These are phyloP conservation scores for Microsporum ferrugineum DNA, from an alignment of 2,329 filamentous ascomycete genomes.

Conservation along the genomic window DNA sequence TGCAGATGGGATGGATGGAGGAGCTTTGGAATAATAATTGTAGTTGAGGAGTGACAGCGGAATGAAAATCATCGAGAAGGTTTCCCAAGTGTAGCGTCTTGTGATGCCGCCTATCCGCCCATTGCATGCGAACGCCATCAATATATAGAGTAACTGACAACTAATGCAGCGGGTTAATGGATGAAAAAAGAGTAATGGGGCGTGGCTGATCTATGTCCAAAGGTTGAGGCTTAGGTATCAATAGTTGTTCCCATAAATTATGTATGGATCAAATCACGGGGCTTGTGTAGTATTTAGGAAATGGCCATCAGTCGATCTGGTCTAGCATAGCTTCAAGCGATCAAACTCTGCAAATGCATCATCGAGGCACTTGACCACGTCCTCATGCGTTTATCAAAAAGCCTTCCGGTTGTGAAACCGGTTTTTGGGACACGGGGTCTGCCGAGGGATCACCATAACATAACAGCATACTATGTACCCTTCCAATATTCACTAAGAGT, in stretches of 20 bases:
- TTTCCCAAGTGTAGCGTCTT: background rate
- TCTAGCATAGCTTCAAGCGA: background rate
- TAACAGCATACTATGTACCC: background rate
- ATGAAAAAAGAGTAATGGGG: background rate
- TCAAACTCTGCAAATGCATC: background rate
- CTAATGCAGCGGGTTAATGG: background rate
- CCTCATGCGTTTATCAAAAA: background rate
- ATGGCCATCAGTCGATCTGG: background rate
- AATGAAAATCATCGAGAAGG: too few species aligned
- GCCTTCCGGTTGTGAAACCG: background rate
- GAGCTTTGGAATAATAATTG: too few species aligned
- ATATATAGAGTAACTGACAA: background rate
- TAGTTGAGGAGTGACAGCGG: too few species aligned
- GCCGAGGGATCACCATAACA: background rate
- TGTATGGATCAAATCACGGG: background rate
- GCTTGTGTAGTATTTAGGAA: background rate
- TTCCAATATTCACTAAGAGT: background rate
- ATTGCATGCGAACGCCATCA: background rate
- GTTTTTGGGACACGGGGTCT: background rate
- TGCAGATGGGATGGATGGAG: too few species aligned
- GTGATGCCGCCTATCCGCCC: background rate
- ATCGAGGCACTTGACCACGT: background rate
- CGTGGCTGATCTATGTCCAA: background rate
- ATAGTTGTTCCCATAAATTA: background rate
- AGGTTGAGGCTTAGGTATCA: background rate